Evolutionary conservation across 345 rosid genomes (phyloP), one percentile per base, ranked within the genome.

Genomic region (Populus deltoides): DNA sequence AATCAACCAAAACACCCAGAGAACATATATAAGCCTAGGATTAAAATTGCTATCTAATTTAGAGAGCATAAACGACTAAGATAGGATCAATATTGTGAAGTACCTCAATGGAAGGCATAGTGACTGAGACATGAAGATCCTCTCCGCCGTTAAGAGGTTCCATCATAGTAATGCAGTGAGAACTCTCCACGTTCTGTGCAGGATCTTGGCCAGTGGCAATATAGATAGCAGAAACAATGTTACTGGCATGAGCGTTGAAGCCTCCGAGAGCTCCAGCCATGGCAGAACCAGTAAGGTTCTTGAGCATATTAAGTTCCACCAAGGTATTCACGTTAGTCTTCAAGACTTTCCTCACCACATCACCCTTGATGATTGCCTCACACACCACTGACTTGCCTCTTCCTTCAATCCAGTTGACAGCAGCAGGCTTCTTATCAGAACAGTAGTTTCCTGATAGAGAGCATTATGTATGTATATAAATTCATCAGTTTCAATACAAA

Each of bases 131-230:
- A 61, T 86, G 88, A 67, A 86, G 86, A 78, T 86, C 88, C 75
- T 75, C 59, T 33, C 88, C 88, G 12, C 78, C 86, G 43, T 86
- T 86, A 5, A 83, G 82, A 18, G 86, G 80, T 75, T 86, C 88
- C 88, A 86, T 86, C 88, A 86, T 81, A 15, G 88, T 86, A 6
- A 86, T 83, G 73, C 88, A 86, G 71, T 86, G 85, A 29, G 88
- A 86, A 43, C 88, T 86, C 83, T 86, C 88, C 0, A 86, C 78
- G 31, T 86, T 86, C 83, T 86, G 88, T 8, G 88, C 88, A 0
- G 88, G 88, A 80, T 86, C 88, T 71, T 86, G 88, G 36, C 88
- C 88, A 2, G 88, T 86, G 38, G 88, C 88, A 66, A 86, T 71
- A 75, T 62, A 86, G 20, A 86, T 39, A 2, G 86, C 88, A 8